Base-by-base conservation (phyloP, 352 stramenopile species). In the Globisporangium radiosum region DNA sequence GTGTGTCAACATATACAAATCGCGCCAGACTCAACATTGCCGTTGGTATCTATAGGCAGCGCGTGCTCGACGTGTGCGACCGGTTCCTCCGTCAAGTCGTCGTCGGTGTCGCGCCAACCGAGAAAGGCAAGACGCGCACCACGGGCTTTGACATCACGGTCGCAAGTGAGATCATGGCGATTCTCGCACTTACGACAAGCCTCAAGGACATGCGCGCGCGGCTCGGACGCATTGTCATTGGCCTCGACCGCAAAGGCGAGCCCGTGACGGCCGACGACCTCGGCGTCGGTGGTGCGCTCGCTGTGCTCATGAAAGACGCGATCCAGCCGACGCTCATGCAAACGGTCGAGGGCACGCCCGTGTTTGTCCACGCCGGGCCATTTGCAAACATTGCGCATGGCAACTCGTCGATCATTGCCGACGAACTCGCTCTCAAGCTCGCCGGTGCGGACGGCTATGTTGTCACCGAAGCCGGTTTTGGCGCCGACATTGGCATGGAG, bases 331-430 rank as follows among this genome's bases (percentile, higher is more conserved):
- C 96, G 38, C 77, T 99, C 40, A 99, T 99, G 96, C 96, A 99
- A 77, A 99, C 95, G 0, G 85, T 98, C 3, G 97, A 99, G 70
- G 88, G 87, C 52, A 98, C 81, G 48, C 96, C 68, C 58, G 96
- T 99, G 25, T 88, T 99, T 45, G 96, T 99, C n/a, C 97, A 99
- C 75, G 92, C 91, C 49, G 97, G 97, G 7, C 97, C 97, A 5
- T 99, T 99, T 67, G 97, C 95, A 25, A 98, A 99, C 70, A 99
- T 99, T 66, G 96, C 96, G 5, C 96, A 98, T 60, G 96, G 96
- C 42, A 98, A 98, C 72, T 98, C 90, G 38, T 98, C 88, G 52
- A 97, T 99, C 65, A 92, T 99, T 37, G 96, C 97, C 1, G 96
- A 99, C 71, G 85, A 98, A 66, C 92, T 99, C 62, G 96, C 96